These are phyloP conservation scores for Didymosphaeria variabile DNA, from an alignment of 2,329 filamentous ascomycete species.

Conservation along the genomic window DNA sequence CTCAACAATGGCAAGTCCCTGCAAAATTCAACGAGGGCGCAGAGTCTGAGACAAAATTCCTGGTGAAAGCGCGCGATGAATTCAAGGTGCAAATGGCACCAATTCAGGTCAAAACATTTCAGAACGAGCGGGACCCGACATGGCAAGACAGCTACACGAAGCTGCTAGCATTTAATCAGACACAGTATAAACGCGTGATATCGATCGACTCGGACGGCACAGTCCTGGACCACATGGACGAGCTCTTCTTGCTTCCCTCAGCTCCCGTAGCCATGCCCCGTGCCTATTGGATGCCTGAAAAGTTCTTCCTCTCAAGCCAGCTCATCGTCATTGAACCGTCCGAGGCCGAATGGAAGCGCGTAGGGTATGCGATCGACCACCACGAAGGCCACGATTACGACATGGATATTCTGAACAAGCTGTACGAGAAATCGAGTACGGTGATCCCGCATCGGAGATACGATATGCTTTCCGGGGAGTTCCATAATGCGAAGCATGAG, in stretches of 20 bases:
- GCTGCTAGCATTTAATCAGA: conserved; percentile 71
- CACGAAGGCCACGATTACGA: conserved; percentile 55
- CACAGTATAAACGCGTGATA: conserved; percentile 64
- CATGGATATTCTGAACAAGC: conserved; percentile 70
- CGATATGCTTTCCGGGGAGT: conserved; percentile 67
- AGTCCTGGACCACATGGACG: conserved; percentile 67
- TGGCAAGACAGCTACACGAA: conserved; percentile 72
- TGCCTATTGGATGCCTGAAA: conserved; percentile 70
- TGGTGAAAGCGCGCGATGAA: conserved; percentile 54
- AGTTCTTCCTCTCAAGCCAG: conserved; percentile 60
- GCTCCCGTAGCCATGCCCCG: conserved; percentile 70
- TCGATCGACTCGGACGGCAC: conserved; percentile 68
- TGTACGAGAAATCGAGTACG: conserved; percentile 61
- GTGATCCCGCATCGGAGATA: conserved; percentile 63
- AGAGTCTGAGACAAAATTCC: conserved; percentile 44
- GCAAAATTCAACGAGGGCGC: neutral
- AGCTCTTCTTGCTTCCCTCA: conserved; percentile 70
- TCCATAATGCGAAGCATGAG: conserved; percentile 60
- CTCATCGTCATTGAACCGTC: conserved; percentile 68
- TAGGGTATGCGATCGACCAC: conserved; percentile 29
- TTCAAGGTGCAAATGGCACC: conserved; percentile 58
- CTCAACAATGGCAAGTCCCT: conserved; percentile 22
- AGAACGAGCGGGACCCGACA: conserved; percentile 49
- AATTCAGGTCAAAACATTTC: conserved; percentile 46
- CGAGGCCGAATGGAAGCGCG: conserved; percentile 54